These are phyloP conservation scores for Petunia secreta DNA, from an alignment of 257 asterid genomes.

Conservation along the genomic window DNA sequence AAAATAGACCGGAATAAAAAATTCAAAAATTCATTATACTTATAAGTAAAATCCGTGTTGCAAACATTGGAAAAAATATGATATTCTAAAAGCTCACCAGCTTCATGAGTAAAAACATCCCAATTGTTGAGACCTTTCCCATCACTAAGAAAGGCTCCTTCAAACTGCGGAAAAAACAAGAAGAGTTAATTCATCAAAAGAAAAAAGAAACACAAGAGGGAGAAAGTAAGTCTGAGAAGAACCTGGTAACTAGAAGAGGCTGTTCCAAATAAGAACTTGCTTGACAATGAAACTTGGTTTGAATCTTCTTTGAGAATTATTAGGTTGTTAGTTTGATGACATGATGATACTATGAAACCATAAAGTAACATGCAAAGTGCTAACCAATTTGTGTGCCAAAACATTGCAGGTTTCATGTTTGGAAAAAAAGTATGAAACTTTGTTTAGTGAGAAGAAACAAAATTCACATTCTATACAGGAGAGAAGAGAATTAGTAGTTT, in stretches of 20 bases:
- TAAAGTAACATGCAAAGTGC: background rate
- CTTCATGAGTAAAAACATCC: conserved; percentile 49
- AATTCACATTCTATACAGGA: background rate
- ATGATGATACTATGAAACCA: conserved; percentile 19
- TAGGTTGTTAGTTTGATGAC: conserved; percentile 17
- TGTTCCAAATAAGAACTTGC: conserved; percentile 56
- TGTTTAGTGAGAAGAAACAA: background rate
- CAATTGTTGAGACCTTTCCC: conserved; percentile 58
- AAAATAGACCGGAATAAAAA: background rate
- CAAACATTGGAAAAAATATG: background rate
- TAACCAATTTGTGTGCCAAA: background rate
- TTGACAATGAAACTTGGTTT: conserved; percentile 35
- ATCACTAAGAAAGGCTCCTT: conserved; percentile 47
- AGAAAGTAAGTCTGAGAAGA: background rate
- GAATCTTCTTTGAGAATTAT: conserved; percentile 27
- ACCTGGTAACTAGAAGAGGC: conserved; percentile 77
- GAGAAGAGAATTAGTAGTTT: background rate
- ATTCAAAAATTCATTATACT: background rate
- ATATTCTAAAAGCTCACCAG: conserved; percentile 31
- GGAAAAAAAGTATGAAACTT: background rate
- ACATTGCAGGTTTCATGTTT: background rate
- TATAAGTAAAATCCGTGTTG: background rate
- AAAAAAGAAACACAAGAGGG: background rate
- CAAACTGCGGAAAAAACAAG: conserved; percentile 37
- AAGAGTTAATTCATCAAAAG: background rate